Evolutionary conservation across 2,329 filamentous ascomycete species (phyloP).

Genomic region (Diaporthe capsici): DNA sequence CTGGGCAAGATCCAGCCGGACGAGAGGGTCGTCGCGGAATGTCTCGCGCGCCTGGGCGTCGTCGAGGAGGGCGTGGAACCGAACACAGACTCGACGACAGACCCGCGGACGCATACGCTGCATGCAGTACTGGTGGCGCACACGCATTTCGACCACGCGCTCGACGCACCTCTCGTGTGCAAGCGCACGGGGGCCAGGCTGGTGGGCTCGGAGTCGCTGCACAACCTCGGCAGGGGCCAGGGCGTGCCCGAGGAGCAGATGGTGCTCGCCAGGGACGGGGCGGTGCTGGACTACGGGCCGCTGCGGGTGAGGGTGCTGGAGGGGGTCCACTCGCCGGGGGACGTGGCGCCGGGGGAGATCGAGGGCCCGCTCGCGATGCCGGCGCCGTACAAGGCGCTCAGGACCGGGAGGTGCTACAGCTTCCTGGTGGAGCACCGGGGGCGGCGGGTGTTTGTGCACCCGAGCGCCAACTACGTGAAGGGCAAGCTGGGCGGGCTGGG

Average conservation of each 20-base stretch:
- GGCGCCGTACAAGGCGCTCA: constrained; percentile 16
- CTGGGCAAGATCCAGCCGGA: constrained; percentile 12
- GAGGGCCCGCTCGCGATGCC: constrained; percentile 26
- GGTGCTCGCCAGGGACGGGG: constrained; percentile 11
- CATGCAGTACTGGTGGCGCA: constrained; percentile 20
- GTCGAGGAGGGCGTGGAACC: background rate
- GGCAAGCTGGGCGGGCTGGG: constrained; percentile 3
- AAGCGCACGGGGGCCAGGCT: constrained; percentile 5
- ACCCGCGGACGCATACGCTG: background rate
- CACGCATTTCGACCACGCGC: constrained; percentile 20
- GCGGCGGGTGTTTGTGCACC: constrained; percentile 20
- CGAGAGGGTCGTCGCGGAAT: background rate
- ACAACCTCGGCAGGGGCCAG: constrained; percentile 23
- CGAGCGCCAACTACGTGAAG: constrained; percentile 25
- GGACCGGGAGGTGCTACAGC: constrained; percentile 19
- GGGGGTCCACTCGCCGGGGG: constrained; percentile 22
- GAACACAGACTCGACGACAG: background rate
- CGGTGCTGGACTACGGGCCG: constrained; percentile 2
- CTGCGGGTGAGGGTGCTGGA: constrained; percentile 28
- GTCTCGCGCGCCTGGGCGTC: constrained; percentile 7
- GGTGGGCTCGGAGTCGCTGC: constrained; percentile 26
- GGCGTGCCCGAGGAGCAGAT: constrained; percentile 17
- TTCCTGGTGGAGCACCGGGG: constrained; percentile 6
- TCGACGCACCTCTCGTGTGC: constrained; percentile 22
- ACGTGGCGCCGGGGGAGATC: constrained; percentile 27